These are phyloP conservation scores for Cystobasidium sp. DNA, from an alignment of 1,284 basidiomycete species.

Conservation along the genomic window DNA sequence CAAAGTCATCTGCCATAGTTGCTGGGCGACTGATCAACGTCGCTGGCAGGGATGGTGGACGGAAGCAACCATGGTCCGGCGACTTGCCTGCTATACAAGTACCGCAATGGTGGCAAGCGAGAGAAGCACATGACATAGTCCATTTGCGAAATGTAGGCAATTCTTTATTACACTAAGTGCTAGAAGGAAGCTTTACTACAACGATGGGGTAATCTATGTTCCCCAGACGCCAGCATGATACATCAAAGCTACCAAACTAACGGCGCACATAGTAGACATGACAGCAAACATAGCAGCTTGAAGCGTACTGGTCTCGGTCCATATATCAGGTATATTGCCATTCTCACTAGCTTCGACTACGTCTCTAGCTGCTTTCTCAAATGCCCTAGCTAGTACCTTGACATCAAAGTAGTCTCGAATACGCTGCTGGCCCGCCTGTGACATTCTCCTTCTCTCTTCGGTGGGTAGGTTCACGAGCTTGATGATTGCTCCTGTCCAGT, in stretches of 20 bases:
- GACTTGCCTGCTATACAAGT: neutral
- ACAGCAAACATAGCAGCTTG: conserved; percentile 14
- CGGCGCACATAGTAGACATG: conserved; percentile 20
- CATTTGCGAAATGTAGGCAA: neutral
- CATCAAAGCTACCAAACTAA: conserved; percentile 17
- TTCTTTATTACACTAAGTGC: neutral
- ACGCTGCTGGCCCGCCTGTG: conserved; percentile 64
- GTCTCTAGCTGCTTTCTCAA: conserved; percentile 66
- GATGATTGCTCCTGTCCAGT: conserved; percentile 71
- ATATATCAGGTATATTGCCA: conserved; percentile 27
- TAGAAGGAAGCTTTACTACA: neutral
- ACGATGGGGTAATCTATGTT: neutral
- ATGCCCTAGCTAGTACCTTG: conserved; percentile 69
- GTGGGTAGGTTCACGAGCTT: conserved; percentile 66
- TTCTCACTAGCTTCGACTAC: conserved; percentile 29
- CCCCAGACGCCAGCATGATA: conserved; percentile 10
- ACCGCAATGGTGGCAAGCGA: neutral
- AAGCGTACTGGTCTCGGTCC: conserved; percentile 17
- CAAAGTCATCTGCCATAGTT: conserved; percentile 43
- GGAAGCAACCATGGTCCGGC: neutral
- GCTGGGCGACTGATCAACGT: neutral
- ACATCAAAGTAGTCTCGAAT: conserved; percentile 67
- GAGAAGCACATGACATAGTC: neutral
- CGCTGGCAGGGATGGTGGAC: neutral
- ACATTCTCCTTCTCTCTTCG: conserved; percentile 63